phyloP scores from a whole-genome alignment of 148 eudicot genomes.

The Chenopodium formosanum region DNA sequence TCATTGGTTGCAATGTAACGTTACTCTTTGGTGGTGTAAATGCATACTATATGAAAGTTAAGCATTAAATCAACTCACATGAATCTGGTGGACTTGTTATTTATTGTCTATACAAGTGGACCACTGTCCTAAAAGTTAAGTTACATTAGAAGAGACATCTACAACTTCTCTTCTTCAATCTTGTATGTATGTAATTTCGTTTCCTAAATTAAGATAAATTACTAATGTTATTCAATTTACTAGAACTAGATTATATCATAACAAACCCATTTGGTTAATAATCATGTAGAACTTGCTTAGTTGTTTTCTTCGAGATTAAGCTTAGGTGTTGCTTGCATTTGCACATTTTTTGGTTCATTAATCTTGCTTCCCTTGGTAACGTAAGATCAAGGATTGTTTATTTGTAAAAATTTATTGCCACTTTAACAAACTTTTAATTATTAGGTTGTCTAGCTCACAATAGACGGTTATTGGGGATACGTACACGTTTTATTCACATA shows the following conservation, averaged over 20 bases:
- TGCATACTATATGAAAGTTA: constrained; percentile 22
- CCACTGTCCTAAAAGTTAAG: constrained; percentile 32
- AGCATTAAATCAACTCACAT: constrained; percentile 84
- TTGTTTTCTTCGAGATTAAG: background rate
- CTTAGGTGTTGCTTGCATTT: background rate
- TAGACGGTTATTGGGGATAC: background rate
- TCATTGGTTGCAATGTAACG: constrained; percentile 35
- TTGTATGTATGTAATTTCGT: constrained; percentile 8
- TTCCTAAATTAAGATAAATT: background rate
- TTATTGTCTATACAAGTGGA: constrained; percentile 32
- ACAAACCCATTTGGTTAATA: background rate
- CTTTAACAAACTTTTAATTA: background rate
- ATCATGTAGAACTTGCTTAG: background rate
- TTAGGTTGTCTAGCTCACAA: too few relatives aligned
- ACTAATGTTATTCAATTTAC: constrained; percentile 13
- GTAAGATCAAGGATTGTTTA: too few relatives aligned
- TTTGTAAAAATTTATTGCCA: background rate
- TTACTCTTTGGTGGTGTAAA: constrained; percentile 26
- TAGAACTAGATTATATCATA: background rate
- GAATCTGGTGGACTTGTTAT: constrained; percentile 53
- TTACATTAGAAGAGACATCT: constrained; percentile 27
- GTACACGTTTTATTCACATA: background rate
- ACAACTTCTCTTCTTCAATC: background rate
- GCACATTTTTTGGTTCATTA: background rate
- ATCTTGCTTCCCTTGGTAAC: background rate